phyloP scores from a whole-genome alignment of 139 green algal species.

The Haematococcus sp. region DNA sequence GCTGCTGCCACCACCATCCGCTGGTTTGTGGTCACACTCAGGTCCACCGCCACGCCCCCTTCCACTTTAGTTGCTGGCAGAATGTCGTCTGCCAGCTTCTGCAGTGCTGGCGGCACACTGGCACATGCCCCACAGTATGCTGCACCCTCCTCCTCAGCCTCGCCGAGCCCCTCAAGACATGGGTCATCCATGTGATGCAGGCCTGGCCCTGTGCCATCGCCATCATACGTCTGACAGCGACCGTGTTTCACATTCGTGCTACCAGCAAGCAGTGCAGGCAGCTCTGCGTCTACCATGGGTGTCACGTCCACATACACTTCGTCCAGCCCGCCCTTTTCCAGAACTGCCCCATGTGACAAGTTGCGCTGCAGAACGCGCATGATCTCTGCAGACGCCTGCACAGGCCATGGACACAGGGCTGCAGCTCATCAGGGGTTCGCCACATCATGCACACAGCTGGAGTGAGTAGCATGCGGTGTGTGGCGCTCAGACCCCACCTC shows the following conservation, averaged over 20 bases:
- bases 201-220: no score
- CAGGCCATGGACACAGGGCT: not conserved
- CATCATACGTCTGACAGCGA: not conserved
- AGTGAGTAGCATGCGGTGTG: not conserved
- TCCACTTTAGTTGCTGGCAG: not conserved
- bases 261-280: not conserved
- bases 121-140: not conserved
- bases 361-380: conserved; percentile 52
- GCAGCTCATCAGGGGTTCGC: not conserved
- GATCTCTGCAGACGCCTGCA: conserved; percentile 57
- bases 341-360: conserved; percentile 8
- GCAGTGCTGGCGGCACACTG: not conserved
- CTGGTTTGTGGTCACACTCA: not conserved
- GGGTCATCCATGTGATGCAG: no score
- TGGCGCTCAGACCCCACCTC: no score
- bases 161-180: not conserved
- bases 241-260: not conserved
- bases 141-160: not conserved
- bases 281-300: conserved; percentile 16
- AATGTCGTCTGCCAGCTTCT: not conserved
- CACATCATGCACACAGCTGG: conserved; percentile 35
- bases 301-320: conserved; percentile 92
- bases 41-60: not conserved
- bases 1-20: not conserved
- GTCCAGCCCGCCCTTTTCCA: conserved; percentile 79